phyloP scores from a whole-genome alignment of 1,284 basidiomycete species.

The Rhodotorula mucilaginosa region DNA sequence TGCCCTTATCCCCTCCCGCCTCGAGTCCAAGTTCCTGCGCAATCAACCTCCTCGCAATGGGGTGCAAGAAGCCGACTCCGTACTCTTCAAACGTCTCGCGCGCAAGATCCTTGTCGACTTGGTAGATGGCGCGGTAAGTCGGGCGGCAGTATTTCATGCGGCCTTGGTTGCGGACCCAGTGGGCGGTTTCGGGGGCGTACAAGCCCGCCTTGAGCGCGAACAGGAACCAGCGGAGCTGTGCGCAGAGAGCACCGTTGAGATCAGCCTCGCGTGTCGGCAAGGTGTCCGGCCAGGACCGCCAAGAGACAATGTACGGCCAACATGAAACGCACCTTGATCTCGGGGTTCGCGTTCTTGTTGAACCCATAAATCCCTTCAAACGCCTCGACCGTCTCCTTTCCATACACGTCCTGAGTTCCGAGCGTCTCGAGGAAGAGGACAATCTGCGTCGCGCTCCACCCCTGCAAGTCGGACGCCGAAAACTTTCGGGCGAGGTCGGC shows the following conservation, averaged over 20 bases:
- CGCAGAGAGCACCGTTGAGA: too few relatives aligned
- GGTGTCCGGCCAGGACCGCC: neutral
- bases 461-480: constrained; percentile 57
- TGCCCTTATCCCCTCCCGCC: neutral
- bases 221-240: constrained; percentile 31
- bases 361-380: constrained; percentile 62
- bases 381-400: constrained; percentile 59
- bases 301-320: neutral
- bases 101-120: constrained; percentile 65
- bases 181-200: constrained; percentile 33
- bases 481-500: constrained; percentile 56
- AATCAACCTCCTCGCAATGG: constrained; percentile 69
- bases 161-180: constrained; percentile 36
- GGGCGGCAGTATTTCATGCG: constrained; percentile 52
- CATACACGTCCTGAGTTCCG: constrained; percentile 52
- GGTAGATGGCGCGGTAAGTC: constrained; percentile 46
- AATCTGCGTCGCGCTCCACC: constrained; percentile 65
- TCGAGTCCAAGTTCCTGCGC: constrained; percentile 48
- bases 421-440: constrained; percentile 67
- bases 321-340: constrained; percentile 64
- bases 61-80: constrained; percentile 60
- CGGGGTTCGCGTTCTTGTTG: constrained; percentile 61
- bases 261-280: neutral
- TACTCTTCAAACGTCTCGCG: constrained; percentile 51
- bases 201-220: constrained; percentile 57